Base-by-base conservation (phyloP, 1,284 basidiomycete genomes). In the Rhodotorula sp. region DNA sequence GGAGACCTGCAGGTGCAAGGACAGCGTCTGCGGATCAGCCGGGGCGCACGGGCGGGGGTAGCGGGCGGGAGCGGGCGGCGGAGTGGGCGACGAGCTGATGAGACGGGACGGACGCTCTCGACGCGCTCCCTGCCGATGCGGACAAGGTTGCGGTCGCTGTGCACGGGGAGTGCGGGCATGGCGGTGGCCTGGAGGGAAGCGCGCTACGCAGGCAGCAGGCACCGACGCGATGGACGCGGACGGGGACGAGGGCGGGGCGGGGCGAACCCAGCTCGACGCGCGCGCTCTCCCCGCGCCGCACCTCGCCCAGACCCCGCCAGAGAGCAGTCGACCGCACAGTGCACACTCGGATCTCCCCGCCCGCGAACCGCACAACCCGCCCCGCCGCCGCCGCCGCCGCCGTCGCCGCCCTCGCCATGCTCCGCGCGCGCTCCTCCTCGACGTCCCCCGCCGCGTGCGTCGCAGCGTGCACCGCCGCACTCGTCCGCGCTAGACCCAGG, bases 1-100 rank as follows among this genome's bases (percentile, higher is more conserved):
- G 0, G 91, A 89, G 34, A 94, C 89, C 83, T 95, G 69, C 39
- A 39, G 39, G 39, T 15, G 15, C n/a, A 22, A 29, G 34, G 15
- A 29, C 46, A 15, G 32, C 7, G 56, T 29, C 17, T 34, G 29
- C 6, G 21, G 25, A 17, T 37, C 32, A 12, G 19, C 13, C 34
- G 12, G 19, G n/a, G 21, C 13, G 13, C 34, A 39, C 22, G 21
- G 19, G 29, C n/a, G 21, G 48, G 8, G 36, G n/a, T 34, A 3
- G 39, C 6, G n/a, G 13, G 57, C n/a, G 15, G 36, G 36, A 21
- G n/a, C 37, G 50, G 7, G 39, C 7, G n/a, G 41, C 29, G 5
- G 12, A 13, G 27, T 9, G 29, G 13, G n/a, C 10, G 32, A 27
- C 8, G 27, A 34, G 46, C 10, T n/a, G 48, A 37, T 25, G 36